These are phyloP conservation scores for Gaeumannomyces tritici DNA, from an alignment of 2,329 filamentous ascomycete genomes.

Conservation along the genomic window DNA sequence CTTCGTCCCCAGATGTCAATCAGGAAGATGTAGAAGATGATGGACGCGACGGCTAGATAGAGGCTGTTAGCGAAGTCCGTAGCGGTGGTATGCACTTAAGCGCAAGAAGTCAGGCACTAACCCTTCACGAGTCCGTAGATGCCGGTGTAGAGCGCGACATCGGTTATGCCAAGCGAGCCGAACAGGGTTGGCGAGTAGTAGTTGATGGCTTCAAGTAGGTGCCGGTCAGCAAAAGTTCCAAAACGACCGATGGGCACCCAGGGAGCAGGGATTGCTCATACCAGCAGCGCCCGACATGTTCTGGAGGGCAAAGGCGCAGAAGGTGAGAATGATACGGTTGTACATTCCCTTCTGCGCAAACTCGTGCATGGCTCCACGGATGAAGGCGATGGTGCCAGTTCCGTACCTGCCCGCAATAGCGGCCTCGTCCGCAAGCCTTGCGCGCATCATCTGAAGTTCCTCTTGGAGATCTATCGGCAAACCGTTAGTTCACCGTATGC, in stretches of 20 bases:
- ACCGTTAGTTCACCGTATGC: background rate
- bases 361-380: conserved; percentile 23
- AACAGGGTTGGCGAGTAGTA: conserved; percentile 33
- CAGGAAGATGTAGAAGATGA: conserved; percentile 29
- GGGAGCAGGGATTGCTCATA: background rate
- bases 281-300: conserved; percentile 29
- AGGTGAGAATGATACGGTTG: conserved; percentile 27
- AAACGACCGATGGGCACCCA: too few relatives aligned
- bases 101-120: background rate
- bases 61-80: background rate
- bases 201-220: conserved; percentile 22
- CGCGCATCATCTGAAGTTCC: conserved; percentile 36
- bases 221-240: background rate
- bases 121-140: conserved; percentile 38
- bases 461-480: conserved; percentile 23
- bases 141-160: conserved; percentile 35
- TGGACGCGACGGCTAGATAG: conserved; percentile 20
- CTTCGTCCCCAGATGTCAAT: conserved; percentile 30
- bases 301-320: conserved; percentile 26
- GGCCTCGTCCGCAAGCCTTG: conserved; percentile 23
- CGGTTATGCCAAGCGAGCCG: conserved; percentile 32
- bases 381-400: conserved; percentile 20
- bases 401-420: conserved; percentile 22
- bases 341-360: conserved; percentile 28
- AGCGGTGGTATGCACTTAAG: background rate